Base-by-base conservation (phyloP, 352 stramenopile species). In the Pilasporangium apinafurcum region DNA sequence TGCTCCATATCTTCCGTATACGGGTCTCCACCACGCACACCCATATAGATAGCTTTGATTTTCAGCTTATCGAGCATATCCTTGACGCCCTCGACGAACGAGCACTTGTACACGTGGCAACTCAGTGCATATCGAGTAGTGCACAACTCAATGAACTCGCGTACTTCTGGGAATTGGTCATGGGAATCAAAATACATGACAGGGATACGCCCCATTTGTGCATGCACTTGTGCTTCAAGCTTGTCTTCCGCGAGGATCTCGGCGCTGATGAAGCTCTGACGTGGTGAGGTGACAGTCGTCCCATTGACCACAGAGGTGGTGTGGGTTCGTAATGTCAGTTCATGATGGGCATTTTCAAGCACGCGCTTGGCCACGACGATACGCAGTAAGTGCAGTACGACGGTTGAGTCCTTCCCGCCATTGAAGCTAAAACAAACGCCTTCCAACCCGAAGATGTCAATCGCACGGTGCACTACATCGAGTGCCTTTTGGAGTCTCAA, bases 141-240 rank as follows among this genome's bases (percentile, higher is more conserved):
- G 44, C 80, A 83, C 28, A 79, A 30, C 37, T 92, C 67, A 29
- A 95, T 95, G 48, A 97, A 97, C 13, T 76, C 67, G 18, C 83
- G 63, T n/a, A 97, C 74, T 52, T 97, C 83, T 2, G 81, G 78
- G 64, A 98, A 98, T 68, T 98, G 93, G 57, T 97, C 80, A 27
- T 83, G 59, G 47, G 96, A 94, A 51, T 98, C 82, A 62, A 98
- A 99, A 71, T 98, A 99, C 61, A 99, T 95, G 13, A 97, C 76
- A 1, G 81, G 83, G 20, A 95, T 52, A 17, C 63, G 62, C 32
- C 68, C 57, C 30, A 92, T 50, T 30, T 65, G 52, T 22, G 48
- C 39, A 14, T 56, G 46, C 22, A 85, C 72, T 20, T 57, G 63
- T 12, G 28, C 27, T 49, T 88, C 74, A 8, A 92, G 57, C 32